Evolutionary conservation across 2,329 filamentous ascomycete species (phyloP), one percentile per base, ranked within the genome.

Genomic region (Diatrype stigma): DNA sequence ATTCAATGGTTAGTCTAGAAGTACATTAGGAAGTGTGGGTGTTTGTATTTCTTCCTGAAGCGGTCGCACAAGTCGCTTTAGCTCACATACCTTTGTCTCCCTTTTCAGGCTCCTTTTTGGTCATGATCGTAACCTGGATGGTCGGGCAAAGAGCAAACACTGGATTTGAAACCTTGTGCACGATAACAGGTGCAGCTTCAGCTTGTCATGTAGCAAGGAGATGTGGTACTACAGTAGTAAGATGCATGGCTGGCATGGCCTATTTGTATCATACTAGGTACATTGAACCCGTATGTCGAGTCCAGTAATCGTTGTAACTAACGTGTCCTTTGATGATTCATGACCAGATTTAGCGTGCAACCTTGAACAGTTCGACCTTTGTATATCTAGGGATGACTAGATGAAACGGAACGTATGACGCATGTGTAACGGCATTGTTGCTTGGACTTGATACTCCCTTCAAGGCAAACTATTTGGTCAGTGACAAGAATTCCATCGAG

Each of bases 1-100:
- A 14, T n/a, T 6, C 23, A 12, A 42, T 7, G 5, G 21, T 11
- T 40, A 38, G 57, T 34, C 56, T 49, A 14, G 16, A 12, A 6
- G n/a, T 8, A 23, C 34, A 12, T 32, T 4, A 40, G 16, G 21
- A 17, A 35, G 42, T 10, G 23, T 42, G 16, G 34, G 2, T 1
- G 11, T 11, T 8, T 26, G 21, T 16, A 22, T 10, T 3, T 3
- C n/a, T 21, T 8, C 10, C 23, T 3, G 11, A 10, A 42, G 21
- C 37, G 5, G 5, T 21, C 23, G n/a, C 5, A 4, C 16, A 17
- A 22, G 17, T 16, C 16, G 19, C 17, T 23, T 40, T n/a, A 5
- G 26, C 5, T 30, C 26, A 23, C 42, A n/a, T 58, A 61, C 63
- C 60, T 60, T 62, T 60, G 38, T 65, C 63, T 42, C 63, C 60